Evolutionary conservation across 163 green algal genomes (phyloP).

Genomic region (Scenedesmus sp.): DNA sequence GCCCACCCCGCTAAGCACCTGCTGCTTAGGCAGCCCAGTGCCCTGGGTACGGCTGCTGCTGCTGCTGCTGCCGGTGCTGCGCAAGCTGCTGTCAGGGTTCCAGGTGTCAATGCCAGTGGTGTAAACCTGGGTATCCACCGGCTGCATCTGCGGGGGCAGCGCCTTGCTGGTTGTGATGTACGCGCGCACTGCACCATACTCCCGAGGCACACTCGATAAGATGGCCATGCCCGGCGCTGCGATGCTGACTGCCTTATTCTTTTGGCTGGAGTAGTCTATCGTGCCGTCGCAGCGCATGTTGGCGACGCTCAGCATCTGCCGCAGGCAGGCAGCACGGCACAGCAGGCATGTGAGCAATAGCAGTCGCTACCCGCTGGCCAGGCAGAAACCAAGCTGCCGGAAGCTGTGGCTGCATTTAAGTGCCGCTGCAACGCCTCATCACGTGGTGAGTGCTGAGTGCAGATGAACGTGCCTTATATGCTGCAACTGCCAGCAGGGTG

Average conservation of each 20-base stretch:
- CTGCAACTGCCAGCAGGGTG: not conserved
- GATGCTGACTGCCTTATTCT: slow-evolving; percentile 40
- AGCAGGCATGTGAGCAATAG: not conserved
- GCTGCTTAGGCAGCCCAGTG: not conserved
- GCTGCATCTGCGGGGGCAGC: not conserved
- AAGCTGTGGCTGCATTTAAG: no score
- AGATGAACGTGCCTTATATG: not conserved
- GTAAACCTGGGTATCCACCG: not conserved
- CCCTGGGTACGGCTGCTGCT: not conserved
- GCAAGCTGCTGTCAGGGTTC: not conserved
- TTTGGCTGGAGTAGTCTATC: slow-evolving; percentile 45
- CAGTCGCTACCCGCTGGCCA: not conserved
- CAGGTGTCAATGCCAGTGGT: not conserved
- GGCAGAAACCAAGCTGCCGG: not conserved
- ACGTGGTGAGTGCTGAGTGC: not conserved
- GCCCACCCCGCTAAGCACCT: not conserved
- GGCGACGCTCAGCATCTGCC: slow-evolving; percentile 49
- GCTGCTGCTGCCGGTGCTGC: not conserved
- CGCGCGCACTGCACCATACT: slow-evolving; percentile 2
- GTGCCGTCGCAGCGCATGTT: slow-evolving; percentile 37
- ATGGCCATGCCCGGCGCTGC: slow-evolving; percentile 43
- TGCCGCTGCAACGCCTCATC: no score
- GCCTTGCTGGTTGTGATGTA: slow-evolving; percentile 24
- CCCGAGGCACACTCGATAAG: slow-evolving; percentile 32
- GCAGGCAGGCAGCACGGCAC: not conserved